Conservation (phyloP, 352 stramenopile species). For the Pythium vanterpoolii region DNA sequence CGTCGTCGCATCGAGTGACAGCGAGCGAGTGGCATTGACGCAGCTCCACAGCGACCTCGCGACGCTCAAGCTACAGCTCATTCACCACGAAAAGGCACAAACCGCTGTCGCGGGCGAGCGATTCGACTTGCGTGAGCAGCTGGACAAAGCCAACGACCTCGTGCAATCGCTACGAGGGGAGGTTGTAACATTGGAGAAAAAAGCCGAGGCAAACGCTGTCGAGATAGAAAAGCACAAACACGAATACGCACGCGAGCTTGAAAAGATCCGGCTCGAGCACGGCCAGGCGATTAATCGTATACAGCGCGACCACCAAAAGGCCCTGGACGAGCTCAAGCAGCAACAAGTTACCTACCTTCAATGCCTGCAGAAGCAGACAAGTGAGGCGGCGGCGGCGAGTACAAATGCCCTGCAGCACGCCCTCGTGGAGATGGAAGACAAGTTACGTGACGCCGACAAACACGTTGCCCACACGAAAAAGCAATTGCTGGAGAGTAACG, state of each 20-base stretch:
- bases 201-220: constrained; percentile 30
- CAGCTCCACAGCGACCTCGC: constrained; percentile 51
- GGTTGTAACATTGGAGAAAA: constrained; percentile 35
- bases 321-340: constrained; percentile 40
- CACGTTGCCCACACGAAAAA: constrained; percentile 37
- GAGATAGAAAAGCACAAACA: constrained; percentile 40
- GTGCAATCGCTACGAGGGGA: constrained; percentile 32
- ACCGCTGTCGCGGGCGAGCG: constrained; percentile 37
- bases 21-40: constrained; percentile 29
- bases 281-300: constrained; percentile 34
- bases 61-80: constrained; percentile 51
- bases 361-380: constrained; percentile 45
- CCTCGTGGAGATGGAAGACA: constrained; percentile 27
- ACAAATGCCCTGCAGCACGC: constrained; percentile 27
- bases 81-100: constrained; percentile 43
- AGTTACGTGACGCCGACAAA: constrained; percentile 37
- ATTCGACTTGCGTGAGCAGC: constrained; percentile 34
- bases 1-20: constrained; percentile 31
- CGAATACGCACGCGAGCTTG: constrained; percentile 42
- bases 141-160: constrained; percentile 31
- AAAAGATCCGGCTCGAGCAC: constrained; percentile 41
- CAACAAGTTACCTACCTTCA: constrained; percentile 45
- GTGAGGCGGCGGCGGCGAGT: constrained; percentile 19
- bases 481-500: constrained; percentile 31
- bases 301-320: constrained; percentile 38